Conservation (phyloP, 2,329 filamentous ascomycete species). For the Paramyrothecium roridum region DNA sequence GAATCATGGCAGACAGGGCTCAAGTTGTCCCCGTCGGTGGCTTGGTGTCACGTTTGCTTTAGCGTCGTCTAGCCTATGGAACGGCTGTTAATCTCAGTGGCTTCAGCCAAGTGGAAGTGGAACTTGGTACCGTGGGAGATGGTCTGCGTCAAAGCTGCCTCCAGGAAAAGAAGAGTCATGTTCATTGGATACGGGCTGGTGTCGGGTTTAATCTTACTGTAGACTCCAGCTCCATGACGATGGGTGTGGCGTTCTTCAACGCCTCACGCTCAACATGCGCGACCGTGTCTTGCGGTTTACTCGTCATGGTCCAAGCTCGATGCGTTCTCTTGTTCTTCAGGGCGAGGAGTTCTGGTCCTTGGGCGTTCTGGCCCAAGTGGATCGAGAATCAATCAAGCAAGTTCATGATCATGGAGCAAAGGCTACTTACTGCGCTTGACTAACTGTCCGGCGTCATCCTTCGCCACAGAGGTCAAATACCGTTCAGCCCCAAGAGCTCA, state of each 20-base stretch:
- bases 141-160: not conserved
- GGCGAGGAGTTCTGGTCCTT: too few relatives aligned
- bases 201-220: not conserved
- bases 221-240: not conserved
- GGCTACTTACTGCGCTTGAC: too few relatives aligned
- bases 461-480: too few relatives aligned
- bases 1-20: conserved; percentile 16
- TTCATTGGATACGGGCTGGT: not conserved
- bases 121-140: not conserved
- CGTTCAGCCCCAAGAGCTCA: too few relatives aligned
- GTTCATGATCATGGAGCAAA: too few relatives aligned
- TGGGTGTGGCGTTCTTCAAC: not conserved
- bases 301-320: not conserved
- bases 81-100: conserved; percentile 1
- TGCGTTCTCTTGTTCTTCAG: not conserved
- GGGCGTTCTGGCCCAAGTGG: too few relatives aligned
- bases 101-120: conserved; percentile 11
- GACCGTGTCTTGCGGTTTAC: not conserved
- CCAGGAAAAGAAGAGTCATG: not conserved
- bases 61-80: conserved; percentile 16
- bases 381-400: too few relatives aligned
- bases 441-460: too few relatives aligned
- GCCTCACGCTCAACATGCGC: not conserved
- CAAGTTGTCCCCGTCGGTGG: conserved; percentile 20
- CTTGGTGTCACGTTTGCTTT: conserved; percentile 22